Conservation (phyloP, 176 grass and related monocot species). For the Juncus inflexus region DNA sequence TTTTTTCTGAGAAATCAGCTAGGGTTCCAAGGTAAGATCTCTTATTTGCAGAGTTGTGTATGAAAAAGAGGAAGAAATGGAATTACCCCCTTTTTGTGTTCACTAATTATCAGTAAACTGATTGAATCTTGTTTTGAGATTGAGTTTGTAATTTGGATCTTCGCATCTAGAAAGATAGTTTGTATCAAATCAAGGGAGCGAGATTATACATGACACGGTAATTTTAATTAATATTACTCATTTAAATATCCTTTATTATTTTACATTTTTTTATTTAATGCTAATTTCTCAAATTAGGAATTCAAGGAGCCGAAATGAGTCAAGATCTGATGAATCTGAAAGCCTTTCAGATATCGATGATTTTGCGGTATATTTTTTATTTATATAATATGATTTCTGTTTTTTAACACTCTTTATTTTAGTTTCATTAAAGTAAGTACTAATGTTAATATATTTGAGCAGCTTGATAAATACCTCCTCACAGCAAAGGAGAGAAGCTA, state of each 20-base stretch:
- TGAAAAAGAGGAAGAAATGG: too few relatives aligned
- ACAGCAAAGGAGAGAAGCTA: conserved; percentile 14
- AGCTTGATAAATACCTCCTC: conserved; percentile 28
- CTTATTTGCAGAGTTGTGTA: not conserved
- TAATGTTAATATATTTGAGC: not conserved
- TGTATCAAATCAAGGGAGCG: too few relatives aligned
- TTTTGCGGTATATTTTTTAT: not conserved
- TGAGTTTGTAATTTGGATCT: too few relatives aligned
- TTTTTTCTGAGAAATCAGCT: not conserved
- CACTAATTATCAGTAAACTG: too few relatives aligned
- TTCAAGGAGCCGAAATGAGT: not conserved
- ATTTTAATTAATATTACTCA: too few relatives aligned
- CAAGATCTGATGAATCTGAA: not conserved
- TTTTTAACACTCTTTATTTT: not conserved
- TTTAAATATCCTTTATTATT: too few relatives aligned
- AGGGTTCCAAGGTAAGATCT: not conserved
- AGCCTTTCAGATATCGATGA: conserved; percentile 14
- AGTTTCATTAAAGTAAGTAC: not conserved
- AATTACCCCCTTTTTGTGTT: too few relatives aligned
- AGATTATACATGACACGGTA: too few relatives aligned
- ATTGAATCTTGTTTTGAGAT: too few relatives aligned
- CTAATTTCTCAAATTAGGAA: not conserved
- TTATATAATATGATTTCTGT: not conserved
- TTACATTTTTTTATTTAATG: too few relatives aligned
- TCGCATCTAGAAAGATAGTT: too few relatives aligned